phyloP scores from a whole-genome alignment of 768 basidiomycete species.

The Collybia mongolica region DNA sequence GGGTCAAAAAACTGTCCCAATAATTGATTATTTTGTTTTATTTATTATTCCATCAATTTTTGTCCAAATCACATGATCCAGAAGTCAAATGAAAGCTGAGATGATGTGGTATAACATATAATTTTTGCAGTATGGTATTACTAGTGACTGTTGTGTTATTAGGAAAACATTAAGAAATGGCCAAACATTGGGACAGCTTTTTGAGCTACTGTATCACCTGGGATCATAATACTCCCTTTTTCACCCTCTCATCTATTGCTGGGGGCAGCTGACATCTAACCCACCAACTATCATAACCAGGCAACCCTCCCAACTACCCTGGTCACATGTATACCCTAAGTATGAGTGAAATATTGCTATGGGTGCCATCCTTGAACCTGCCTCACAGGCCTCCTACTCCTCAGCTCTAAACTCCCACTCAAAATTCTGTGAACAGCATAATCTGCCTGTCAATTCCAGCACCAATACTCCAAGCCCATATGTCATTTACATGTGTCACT shows the following conservation, averaged over 20 bases:
- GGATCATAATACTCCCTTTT: conserved; percentile 7
- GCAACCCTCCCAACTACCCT: conserved; percentile 27
- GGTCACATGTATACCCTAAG: conserved; percentile 24
- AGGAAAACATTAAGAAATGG: no score
- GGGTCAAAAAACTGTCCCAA: no score
- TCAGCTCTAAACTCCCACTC: conserved; percentile 37
- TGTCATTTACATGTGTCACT: conserved; percentile 29
- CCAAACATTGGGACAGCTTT: no score
- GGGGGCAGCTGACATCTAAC: conserved; percentile 13
- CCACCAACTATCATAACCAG: conserved; percentile 4
- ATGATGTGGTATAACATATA: no score
- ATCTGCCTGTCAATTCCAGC: conserved; percentile 33
- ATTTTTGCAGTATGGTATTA: no score
- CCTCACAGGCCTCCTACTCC: conserved; percentile 21
- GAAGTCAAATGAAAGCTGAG: no score
- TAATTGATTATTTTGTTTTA: no score
- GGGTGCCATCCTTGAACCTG: conserved; percentile 24
- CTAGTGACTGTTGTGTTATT: no score
- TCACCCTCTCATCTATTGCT: conserved; percentile 7
- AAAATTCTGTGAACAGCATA: conserved; percentile 27
- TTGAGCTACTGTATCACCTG: no score
- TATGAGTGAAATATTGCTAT: conserved; percentile 30
- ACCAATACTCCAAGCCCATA: conserved; percentile 33
- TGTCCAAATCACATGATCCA: no score
- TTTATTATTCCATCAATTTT: no score